Evolutionary conservation across 345 rosid species (phyloP), one percentile per base, ranked within the genome.

Genomic region (Streptanthus diversifolius): DNA sequence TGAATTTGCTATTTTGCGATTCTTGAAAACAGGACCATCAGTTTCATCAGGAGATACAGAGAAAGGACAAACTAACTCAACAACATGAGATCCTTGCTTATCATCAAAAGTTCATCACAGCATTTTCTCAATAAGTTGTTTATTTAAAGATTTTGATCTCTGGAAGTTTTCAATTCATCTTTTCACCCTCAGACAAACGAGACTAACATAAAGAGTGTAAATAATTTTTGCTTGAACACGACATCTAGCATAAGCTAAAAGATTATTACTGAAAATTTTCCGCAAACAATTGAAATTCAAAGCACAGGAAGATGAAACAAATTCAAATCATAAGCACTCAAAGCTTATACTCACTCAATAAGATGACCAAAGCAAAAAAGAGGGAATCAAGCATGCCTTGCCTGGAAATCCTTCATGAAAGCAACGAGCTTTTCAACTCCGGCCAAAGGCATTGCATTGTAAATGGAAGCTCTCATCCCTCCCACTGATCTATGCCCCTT

Each of bases 401-500:
- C 85, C 85, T 88, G 99, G 81, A 91, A 95, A 63, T 91, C 90
- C 79, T 86, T 90, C 97, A 90, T 91, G 89, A 95, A 90, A 77
- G 89, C 86, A 72, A 91, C 97, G 76, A 95, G 68, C 78, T 84
- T 88, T 63, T 87, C 88, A 1, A 95, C 92, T 0, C 97, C 97
- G 17, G 93, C 95, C 74, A 80, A 80, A 17, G 97, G 96, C 99
- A 95, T 88, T 5, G 96, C 99, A 80, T 95, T 95, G 75, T 95
- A 95, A 21, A 91, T 88, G 3, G 97, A 91, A 76, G 97, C 98
- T 71, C 99, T 82, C 93, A 90, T 90, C 9, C 97, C 99, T 57
- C 97, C 97, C 10, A 95, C 96, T 4, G 97, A 91, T 71, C 98
- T 85, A 77, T 95, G 97, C 33, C 97, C 99, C 67, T 95, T 95